These are phyloP conservation scores for Yarrowia osloensis DNA, from an alignment of 805 yeast genomes.

Conservation along the genomic window DNA sequence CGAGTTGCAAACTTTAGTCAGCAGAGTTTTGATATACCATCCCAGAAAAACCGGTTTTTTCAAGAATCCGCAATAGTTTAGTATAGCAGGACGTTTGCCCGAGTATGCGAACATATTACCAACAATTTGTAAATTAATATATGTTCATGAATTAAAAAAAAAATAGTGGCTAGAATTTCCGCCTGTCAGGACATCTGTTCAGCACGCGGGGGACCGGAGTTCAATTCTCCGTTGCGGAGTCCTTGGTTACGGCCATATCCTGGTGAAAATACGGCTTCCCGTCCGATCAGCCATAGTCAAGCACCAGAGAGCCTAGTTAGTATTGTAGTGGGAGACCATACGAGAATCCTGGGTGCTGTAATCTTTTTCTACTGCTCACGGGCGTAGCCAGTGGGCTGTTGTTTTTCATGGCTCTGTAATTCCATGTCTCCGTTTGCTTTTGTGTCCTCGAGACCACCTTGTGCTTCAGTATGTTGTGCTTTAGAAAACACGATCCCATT, in stretches of 20 bases:
- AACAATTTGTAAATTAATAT: no score
- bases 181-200: constrained; percentile 41
- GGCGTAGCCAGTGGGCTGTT: no score
- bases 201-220: constrained; percentile 30
- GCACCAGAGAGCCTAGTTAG: constrained; percentile 23
- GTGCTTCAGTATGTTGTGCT: no score
- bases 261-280: constrained; percentile 24
- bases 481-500: no score
- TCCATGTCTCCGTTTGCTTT: no score
- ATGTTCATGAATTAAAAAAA: no score
- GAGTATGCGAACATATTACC: no score
- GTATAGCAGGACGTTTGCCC: no score
- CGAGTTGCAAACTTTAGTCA: no score
- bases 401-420: no score
- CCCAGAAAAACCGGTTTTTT: background rate
- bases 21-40: background rate
- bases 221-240: constrained; percentile 29
- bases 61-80: constrained; percentile 40
- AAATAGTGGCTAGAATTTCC: constrained; percentile 47
- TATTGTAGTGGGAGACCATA: constrained; percentile 24
- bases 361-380: background rate
- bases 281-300: constrained; percentile 21
- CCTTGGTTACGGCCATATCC: constrained; percentile 16
- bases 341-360: constrained; percentile 25
- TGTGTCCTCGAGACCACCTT: no score